These are phyloP conservation scores for Aspergillus ibericus DNA, from an alignment of 2,329 filamentous ascomycete genomes.

Conservation along the genomic window DNA sequence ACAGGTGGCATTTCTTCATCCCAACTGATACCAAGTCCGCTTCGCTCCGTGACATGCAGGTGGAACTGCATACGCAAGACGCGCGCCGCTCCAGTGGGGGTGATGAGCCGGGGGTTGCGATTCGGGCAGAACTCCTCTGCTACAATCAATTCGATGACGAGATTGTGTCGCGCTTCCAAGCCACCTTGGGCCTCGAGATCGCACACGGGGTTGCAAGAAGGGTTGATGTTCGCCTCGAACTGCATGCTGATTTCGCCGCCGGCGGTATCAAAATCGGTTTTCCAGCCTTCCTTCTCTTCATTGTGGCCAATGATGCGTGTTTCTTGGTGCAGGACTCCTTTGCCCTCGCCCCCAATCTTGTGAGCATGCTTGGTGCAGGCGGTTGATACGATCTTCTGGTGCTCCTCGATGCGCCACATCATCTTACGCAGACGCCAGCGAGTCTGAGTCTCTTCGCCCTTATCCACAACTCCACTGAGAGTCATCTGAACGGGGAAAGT, in stretches of 20 bases:
- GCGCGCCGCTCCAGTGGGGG: conserved; percentile 84
- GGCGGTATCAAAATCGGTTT: conserved; percentile 68
- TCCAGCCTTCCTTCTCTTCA: conserved; percentile 86
- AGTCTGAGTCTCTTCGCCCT: conserved; percentile 66
- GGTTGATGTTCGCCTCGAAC: conserved; percentile 66
- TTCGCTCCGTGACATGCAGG: conserved; percentile 76
- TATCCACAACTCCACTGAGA: conserved; percentile 81
- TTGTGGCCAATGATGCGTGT: conserved; percentile 75
- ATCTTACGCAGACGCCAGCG: conserved; percentile 90
- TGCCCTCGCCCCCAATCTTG: conserved; percentile 64
- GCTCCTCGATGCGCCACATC: conserved; percentile 91
- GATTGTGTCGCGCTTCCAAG: conserved; percentile 76
- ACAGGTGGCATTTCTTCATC: conserved; percentile 93
- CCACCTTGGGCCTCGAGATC: conserved; percentile 74
- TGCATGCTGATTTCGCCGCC: conserved; percentile 79
- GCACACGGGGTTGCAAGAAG: conserved; percentile 67
- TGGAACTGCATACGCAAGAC: conserved; percentile 92
- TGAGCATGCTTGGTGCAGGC: conserved; percentile 75
- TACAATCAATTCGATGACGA: conserved; percentile 91
- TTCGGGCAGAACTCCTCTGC: conserved; percentile 78
- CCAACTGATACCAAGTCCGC: conserved; percentile 89
- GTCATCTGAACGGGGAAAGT: conserved; percentile 76
- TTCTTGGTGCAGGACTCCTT: conserved; percentile 72
- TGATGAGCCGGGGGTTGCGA: conserved; percentile 71
- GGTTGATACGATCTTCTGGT: conserved; percentile 72